Percentiles rank a stretch among this genome's conserved stretches.
Evolutionary conservation across 768 basidiomycete genomes (phyloP).

Genomic region (Tricholoma terreum): DNA sequence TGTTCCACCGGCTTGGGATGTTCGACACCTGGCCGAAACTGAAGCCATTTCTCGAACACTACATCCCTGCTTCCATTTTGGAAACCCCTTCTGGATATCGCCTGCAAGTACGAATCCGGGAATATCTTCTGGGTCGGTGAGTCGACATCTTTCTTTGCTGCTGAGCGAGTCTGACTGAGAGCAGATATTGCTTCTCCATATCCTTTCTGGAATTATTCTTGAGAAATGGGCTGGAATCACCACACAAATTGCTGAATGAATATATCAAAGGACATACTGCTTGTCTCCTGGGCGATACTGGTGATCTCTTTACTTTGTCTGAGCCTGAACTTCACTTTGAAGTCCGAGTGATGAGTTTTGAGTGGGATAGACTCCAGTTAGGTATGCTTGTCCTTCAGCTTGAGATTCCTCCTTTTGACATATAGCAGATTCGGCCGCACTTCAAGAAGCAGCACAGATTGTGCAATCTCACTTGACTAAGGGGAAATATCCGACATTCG

Average conservation of each 20-base stretch:
- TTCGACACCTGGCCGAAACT: background rate
- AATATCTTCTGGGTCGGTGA: background rate
- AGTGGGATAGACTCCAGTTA: background rate
- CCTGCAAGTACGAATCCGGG: background rate
- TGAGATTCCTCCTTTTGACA: background rate
- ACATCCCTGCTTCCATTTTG: background rate
- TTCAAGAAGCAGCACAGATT: background rate
- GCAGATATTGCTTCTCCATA: background rate
- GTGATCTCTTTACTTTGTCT: background rate
- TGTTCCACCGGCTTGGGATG: background rate
- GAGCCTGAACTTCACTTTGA: background rate
- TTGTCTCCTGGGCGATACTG: background rate
- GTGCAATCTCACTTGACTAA: background rate
- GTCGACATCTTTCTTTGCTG: background rate
- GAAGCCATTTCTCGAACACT: background rate
- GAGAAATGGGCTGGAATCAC: background rate
- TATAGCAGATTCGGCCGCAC: background rate
- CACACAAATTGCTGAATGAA: background rate
- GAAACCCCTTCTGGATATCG: background rate
- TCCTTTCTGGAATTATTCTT: background rate
- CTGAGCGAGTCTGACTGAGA: background rate
- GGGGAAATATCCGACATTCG: background rate
- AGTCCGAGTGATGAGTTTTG: background rate
- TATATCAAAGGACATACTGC: background rate
- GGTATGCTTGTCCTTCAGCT: background rate